Percentiles rank a stretch among this genome's conserved stretches.
phyloP scores from a whole-genome alignment of 108 stramenopile genomes.

The Fragilaria crotonensis region DNA sequence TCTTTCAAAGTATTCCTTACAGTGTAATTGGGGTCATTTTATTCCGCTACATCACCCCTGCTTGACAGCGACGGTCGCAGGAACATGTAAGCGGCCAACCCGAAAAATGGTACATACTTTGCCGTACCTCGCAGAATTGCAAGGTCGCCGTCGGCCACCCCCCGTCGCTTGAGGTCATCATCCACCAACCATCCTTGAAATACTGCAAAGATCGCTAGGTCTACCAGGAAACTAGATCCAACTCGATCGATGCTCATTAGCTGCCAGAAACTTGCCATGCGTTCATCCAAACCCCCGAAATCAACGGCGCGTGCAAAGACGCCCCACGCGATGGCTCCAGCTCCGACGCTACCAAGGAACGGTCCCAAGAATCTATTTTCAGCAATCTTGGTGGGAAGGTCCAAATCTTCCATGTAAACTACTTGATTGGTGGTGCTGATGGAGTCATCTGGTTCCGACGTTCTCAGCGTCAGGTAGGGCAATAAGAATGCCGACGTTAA shows the following conservation, averaged over 20 bases:
- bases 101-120: conserved; percentile 80
- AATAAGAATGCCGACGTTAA: conserved; percentile 76
- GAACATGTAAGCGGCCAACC: conserved; percentile 66
- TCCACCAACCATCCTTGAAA: conserved; percentile 89
- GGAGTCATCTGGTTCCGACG: conserved; percentile 40
- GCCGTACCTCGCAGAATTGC: conserved; percentile 33
- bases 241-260: conserved; percentile 76
- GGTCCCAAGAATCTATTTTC: conserved; percentile 55
- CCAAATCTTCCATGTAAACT: conserved; percentile 37
- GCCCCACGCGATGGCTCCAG: conserved; percentile 59
- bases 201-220: conserved; percentile 70
- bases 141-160: conserved; percentile 27
- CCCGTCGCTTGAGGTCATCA: conserved; percentile 75
- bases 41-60: too few relatives aligned
- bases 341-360: conserved; percentile 52
- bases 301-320: conserved; percentile 46
- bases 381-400: conserved; percentile 18
- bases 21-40: too few relatives aligned
- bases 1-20: too few relatives aligned
- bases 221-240: conserved; percentile 74
- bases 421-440: background rate
- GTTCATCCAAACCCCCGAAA: conserved; percentile 57
- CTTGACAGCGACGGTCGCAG: conserved; percentile 50
- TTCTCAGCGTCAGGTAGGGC: conserved; percentile 69
- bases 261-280: conserved; percentile 45